Base-by-base conservation (phyloP, 805 yeast genomes). In the Deakozyma indianensis region DNA sequence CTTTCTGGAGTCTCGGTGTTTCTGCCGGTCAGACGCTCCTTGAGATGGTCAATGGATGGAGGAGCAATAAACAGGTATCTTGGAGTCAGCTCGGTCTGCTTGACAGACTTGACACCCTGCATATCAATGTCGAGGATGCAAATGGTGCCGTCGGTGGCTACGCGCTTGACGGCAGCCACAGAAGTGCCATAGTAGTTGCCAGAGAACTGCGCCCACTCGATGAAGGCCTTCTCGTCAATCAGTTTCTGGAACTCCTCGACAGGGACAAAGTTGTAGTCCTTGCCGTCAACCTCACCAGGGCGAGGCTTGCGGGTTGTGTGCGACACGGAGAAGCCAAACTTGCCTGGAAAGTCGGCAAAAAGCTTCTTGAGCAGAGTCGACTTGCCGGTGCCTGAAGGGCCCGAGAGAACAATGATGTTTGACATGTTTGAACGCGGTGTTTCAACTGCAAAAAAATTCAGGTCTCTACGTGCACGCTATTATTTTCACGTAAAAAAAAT, bases 111-210 rank as follows among this genome's bases (percentile, higher is more conserved):
- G 57, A 92, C 98, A 53, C 99, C 99, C 69, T 92, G 97, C 96
- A 90, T 88, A 74, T 92, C 99, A 53, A 92, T 92, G 66, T 92
- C 99, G 60, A 92, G 72, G 51, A 92, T 80, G 69, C 97, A 92
- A 45, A 80, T 80, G 63, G 73, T 77, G 49, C 71, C 62, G 44
- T 65, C 64, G 23, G 52, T 53, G 25, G 70, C 63, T 41, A 83
- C 88, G 51, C 79, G 80, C 55, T 83, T 74, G 41, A 92, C 96
- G 24, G 95, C 80, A 58, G 77, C 80, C 56, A 86, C 71, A 42
- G 95, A 72, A 43, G 98, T 92, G 48, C 99, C 99, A 66, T 92
- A 92, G 71, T 83, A 88, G 72, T 92, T 92, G 44, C 97, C 97
- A 11, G 95, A 85, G 59, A 92, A 92, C 66, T 87, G 92, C 3